A percentile compares a stretch with the other conserved stretches of the same genome.
Evolutionary conservation across 1,284 basidiomycete genomes (phyloP).

Genomic region (Dichomitus squalens): DNA sequence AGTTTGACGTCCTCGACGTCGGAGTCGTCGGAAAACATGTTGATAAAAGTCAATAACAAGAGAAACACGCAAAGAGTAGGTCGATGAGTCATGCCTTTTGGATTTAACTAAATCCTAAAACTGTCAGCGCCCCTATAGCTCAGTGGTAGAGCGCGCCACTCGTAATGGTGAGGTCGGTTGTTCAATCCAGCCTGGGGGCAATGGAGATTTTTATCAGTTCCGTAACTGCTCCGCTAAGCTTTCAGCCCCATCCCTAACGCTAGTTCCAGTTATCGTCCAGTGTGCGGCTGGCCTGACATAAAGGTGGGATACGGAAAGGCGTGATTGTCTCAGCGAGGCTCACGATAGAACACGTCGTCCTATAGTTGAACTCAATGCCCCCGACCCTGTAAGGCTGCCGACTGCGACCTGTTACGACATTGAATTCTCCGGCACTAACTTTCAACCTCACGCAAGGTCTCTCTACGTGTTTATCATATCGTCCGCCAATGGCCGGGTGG

Average conservation of each 20-base stretch:
- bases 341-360: no score
- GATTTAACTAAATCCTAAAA: not conserved
- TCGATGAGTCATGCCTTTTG: no score
- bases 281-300: no score
- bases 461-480: not conserved
- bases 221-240: not conserved
- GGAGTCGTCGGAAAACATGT: constrained; percentile 55
- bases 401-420: no score
- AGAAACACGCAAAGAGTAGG: not conserved
- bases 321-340: no score
- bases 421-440: no score
- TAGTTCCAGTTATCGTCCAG: not conserved
- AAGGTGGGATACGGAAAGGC: no score
- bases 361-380: no score
- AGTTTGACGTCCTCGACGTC: constrained; percentile 50
- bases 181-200: constrained; percentile 27
- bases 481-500: no score
- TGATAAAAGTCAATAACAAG: not conserved
- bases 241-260: not conserved
- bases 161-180: constrained; percentile 27
- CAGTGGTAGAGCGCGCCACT: constrained; percentile 27
- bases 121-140: constrained; percentile 17
- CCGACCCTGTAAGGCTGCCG: no score
- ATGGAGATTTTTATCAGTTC: no score
- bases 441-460: not conserved